Conservation (phyloP, 163 green algal species). For the Chlamydomonas reinhardtii region DNA sequence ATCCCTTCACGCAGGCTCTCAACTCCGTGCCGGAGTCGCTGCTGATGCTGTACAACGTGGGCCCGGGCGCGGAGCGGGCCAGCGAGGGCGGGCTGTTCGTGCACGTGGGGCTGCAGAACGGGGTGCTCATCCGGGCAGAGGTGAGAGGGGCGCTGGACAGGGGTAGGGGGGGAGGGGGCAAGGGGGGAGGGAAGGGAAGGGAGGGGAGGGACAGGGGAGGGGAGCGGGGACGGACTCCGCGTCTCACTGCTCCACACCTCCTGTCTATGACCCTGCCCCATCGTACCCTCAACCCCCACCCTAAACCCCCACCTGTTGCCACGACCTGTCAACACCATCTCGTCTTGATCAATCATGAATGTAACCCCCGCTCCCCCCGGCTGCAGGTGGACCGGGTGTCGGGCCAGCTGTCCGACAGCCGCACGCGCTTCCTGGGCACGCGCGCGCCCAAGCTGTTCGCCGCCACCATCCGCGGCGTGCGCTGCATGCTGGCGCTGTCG, state of each 20-base stretch:
- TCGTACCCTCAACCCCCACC: no score
- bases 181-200: no score
- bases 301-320: no score
- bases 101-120: conserved; percentile 92
- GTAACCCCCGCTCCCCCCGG: no score
- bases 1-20: conserved; percentile 39
- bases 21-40: conserved; percentile 78
- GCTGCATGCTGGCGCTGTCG: conserved; percentile 94
- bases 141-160: conserved; percentile 53
- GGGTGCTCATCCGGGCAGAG: conserved; percentile 94
- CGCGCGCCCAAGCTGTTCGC: conserved; percentile 86
- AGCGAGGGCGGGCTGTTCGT: conserved; percentile 87
- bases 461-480: conserved; percentile 75
- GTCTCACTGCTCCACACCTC: no score
- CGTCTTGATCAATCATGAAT: no score
- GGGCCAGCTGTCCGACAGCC: conserved; percentile 89
- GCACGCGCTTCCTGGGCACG: conserved; percentile 95
- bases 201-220: no score
- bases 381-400: conserved; percentile 72
- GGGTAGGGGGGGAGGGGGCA: not conserved
- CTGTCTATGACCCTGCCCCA: no score
- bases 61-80: conserved; percentile 59
- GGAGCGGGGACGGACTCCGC: no score
- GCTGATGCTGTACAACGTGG: conserved; percentile 81
- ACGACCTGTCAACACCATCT: no score